phyloP scores from a whole-genome alignment of 2,329 filamentous ascomycete species.

The Ophiosphaerella narmari region DNA sequence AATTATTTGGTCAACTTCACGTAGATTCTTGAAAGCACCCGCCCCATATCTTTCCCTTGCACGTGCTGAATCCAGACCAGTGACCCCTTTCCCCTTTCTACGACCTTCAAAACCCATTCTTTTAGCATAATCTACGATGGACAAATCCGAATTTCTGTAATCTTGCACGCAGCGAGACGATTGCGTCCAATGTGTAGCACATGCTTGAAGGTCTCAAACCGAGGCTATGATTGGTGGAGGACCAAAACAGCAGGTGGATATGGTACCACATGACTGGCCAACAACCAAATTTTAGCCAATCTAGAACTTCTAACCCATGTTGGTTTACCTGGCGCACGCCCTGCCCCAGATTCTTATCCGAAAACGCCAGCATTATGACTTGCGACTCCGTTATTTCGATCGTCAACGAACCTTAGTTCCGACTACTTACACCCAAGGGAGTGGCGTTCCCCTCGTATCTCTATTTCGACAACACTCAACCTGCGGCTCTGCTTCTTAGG shows the following conservation, averaged over 20 bases:
- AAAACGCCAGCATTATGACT: conserved; percentile 17
- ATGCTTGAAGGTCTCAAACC: neutral
- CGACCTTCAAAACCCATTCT: neutral
- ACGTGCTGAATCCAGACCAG: too few relatives aligned
- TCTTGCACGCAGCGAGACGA: neutral
- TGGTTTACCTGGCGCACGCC: conserved; percentile 27
- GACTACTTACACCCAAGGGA: conserved; percentile 15
- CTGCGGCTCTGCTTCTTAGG: conserved; percentile 5
- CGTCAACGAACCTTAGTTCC: conserved; percentile 25
- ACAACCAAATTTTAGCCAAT: conserved; percentile 19
- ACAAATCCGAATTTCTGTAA: neutral
- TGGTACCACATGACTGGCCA: conserved; percentile 27
- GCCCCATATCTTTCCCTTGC: too few relatives aligned
- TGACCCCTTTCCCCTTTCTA: too few relatives aligned
- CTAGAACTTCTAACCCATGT: conserved; percentile 22
- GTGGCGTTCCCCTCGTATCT: conserved; percentile 12
- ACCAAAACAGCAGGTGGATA: conserved; percentile 18
- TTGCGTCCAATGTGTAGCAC: neutral
- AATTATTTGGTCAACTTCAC: too few relatives aligned
- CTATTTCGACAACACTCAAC: conserved; percentile 18
- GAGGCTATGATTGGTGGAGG: conserved; percentile 10
- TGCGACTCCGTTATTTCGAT: conserved; percentile 15
- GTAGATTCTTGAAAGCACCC: too few relatives aligned
- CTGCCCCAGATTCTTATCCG: conserved; percentile 7
- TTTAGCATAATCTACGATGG: neutral